Conservation (phyloP, 1,284 basidiomycete species). For the Ustilago cynodontis region DNA sequence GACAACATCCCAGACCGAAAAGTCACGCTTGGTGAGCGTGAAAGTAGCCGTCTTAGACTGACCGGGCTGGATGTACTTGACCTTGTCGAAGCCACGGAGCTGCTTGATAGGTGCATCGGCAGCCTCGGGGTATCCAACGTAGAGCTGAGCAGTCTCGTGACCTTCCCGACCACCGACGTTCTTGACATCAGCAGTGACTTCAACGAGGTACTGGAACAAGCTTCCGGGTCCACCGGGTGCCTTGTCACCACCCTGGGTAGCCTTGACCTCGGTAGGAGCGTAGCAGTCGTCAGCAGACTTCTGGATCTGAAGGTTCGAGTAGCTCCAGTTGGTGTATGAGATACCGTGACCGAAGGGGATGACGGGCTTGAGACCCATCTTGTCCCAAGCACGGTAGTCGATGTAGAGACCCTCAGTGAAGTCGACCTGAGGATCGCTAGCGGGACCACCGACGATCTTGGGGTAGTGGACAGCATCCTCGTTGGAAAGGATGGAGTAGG, state of each 20-base stretch:
- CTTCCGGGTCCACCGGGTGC: slow-evolving; percentile 33
- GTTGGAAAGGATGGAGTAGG: slow-evolving; percentile 39
- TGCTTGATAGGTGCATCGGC: slow-evolving; percentile 35
- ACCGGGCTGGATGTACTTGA: slow-evolving; percentile 28
- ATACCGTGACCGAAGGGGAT: slow-evolving; percentile 86
- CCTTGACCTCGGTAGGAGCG: slow-evolving; percentile 21
- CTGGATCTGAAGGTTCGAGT: slow-evolving; percentile 34
- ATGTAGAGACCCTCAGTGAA: slow-evolving; percentile 80
- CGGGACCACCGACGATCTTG: slow-evolving; percentile 68
- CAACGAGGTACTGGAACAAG: slow-evolving; percentile 73
- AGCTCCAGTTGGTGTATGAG: slow-evolving; percentile 81
- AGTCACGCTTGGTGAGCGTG: slow-evolving; percentile 47
- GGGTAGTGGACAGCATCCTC: slow-evolving; percentile 54
- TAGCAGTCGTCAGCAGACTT: slow-evolving; percentile 30
- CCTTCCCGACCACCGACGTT: slow-evolving; percentile 72
- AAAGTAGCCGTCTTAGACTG: slow-evolving; percentile 39
- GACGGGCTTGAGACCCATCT: slow-evolving; percentile 75
- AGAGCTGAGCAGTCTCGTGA: slow-evolving; percentile 72
- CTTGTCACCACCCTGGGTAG: slow-evolving; percentile 26
- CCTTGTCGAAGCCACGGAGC: slow-evolving; percentile 60
- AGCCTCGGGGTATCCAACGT: slow-evolving; percentile 43
- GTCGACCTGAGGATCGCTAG: slow-evolving; percentile 73
- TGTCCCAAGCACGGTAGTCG: slow-evolving; percentile 78
- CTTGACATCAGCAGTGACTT: slow-evolving; percentile 70
- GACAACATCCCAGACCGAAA: slow-evolving; percentile 48